phyloP scores from a whole-genome alignment of 441 rosid species.

The Euphorbia schlechtendalii region DNA sequence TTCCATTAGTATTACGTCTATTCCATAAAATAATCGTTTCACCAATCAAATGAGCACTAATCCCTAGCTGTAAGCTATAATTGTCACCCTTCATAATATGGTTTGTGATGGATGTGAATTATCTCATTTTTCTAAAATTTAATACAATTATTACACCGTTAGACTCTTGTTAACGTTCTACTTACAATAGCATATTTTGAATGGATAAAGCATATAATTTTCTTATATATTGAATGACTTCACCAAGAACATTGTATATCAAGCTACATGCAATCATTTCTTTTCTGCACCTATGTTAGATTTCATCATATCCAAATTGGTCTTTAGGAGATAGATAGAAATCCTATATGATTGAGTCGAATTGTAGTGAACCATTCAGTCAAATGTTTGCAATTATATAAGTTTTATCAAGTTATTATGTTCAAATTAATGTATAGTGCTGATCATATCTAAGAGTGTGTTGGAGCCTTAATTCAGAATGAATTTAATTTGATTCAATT shows the following conservation, averaged over 20 bases:
- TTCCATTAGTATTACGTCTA: no score
- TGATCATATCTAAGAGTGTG: no score
- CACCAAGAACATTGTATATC: no score
- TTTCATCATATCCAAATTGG: background rate
- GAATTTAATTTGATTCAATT: no score
- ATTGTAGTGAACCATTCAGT: no score
- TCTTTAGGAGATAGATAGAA: background rate
- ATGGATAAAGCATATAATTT: background rate
- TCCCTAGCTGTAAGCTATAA: background rate
- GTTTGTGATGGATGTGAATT: background rate
- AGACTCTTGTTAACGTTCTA: background rate
- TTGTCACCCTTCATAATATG: background rate
- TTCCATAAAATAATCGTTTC: no score
- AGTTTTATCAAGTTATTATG: no score
- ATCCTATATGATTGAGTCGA: background rate
- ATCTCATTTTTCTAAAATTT: background rate
- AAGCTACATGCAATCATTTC: background rate
- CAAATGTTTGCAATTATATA: no score
- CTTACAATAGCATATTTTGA: background rate
- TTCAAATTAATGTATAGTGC: no score
- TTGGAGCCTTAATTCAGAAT: no score
- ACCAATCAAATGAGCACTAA: no score
- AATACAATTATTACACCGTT: background rate
- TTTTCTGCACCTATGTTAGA: background rate
- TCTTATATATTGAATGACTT: no score